Evolutionary conservation across 2,329 filamentous ascomycete species (phyloP), one percentile per base, ranked within the genome.

Genomic region (Rhytidhysteron rufulum): DNA sequence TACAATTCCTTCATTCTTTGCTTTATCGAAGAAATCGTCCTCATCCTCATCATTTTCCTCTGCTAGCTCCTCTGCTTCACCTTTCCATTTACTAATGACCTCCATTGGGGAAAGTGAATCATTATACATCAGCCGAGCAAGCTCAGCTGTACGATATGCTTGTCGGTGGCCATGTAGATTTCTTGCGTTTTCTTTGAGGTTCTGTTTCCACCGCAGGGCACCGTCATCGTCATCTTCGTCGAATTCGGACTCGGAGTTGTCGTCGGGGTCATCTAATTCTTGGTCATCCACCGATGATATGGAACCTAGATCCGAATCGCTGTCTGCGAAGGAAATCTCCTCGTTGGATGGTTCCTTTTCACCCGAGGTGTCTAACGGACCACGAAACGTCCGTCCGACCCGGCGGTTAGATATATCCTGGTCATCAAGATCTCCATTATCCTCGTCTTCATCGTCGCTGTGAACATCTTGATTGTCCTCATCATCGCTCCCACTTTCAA

Each of bases 251-350:
- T 22, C 29, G 8, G 70, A 68, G 6, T 72, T 68, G 13, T 73
- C 71, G 15, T 72, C 70, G 30, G 79, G 78, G n/a, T 79, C 75
- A 0, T 77, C 75, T 3, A 75, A 49, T 21, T 77, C 73, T 42
- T 75, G 73, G 16, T 79, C 77, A 6, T 80, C 77, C 7, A 70
- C 75, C 1, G 73, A 75, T 7, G 88, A 95, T 48, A 96, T 67
- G 3, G 91, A 95, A 5, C 93, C 93, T 4, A 98, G 75, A 61
- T 98, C 94, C 0, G 93, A 98, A 64, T 98, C 94, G 57, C 88
- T 95, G 58, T 98, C 93, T 11, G 93, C 93, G 70, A 96, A 98
- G 1, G 83, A 88, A 42, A 97, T 56, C 40, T 95, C 88, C 21
- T 82, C 86, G 18, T 81, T 46, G 6, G 45, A 37, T 36, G 55